phyloP scores from a whole-genome alignment of 2,329 filamentous ascomycete species.

The Fusarium praegraminearum region DNA sequence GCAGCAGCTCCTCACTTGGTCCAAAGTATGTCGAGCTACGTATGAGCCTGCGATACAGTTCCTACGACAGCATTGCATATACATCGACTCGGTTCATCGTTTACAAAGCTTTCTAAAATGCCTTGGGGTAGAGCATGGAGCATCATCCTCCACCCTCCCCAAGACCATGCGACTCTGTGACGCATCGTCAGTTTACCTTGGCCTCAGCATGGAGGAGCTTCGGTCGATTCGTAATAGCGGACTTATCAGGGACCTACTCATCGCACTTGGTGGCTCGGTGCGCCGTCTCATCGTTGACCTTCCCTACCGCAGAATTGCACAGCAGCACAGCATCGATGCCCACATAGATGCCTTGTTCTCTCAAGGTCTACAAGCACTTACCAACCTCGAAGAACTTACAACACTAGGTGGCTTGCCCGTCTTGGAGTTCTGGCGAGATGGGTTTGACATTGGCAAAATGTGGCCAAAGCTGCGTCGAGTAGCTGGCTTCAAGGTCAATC shows the following conservation, averaged over 20 bases:
- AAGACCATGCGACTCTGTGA: background rate
- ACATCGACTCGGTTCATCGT: slow-evolving; percentile 14
- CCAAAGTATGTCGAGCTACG: slow-evolving; percentile 27
- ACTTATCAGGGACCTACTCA: slow-evolving; percentile 14
- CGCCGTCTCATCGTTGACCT: slow-evolving; percentile 32
- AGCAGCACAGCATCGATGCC: slow-evolving; percentile 8
- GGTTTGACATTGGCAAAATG: background rate
- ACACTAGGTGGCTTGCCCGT: slow-evolving; percentile 26
- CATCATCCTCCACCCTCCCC: slow-evolving; percentile 1
- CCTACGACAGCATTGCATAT: slow-evolving; percentile 26
- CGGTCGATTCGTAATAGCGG: background rate
- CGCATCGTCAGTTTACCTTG: slow-evolving; percentile 28
- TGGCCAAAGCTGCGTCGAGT: slow-evolving; percentile 31
- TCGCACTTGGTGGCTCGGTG: slow-evolving; percentile 12
- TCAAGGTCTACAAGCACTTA: slow-evolving; percentile 7
- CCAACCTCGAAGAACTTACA: slow-evolving; percentile 32
- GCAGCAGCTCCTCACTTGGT: slow-evolving; percentile 30
- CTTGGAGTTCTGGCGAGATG: slow-evolving; percentile 29
- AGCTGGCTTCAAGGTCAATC: slow-evolving; percentile 32
- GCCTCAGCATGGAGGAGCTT: slow-evolving; percentile 7
- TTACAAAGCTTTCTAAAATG: slow-evolving; percentile 10
- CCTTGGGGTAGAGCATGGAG: background rate
- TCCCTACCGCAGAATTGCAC: slow-evolving; percentile 18
- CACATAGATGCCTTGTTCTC: background rate
- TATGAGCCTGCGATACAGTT: slow-evolving; percentile 20